Percentiles rank a stretch among this genome's conserved stretches.
These are phyloP conservation scores for Cercospora sp. DNA, from an alignment of 2,329 filamentous ascomycete species.

Conservation along the genomic window DNA sequence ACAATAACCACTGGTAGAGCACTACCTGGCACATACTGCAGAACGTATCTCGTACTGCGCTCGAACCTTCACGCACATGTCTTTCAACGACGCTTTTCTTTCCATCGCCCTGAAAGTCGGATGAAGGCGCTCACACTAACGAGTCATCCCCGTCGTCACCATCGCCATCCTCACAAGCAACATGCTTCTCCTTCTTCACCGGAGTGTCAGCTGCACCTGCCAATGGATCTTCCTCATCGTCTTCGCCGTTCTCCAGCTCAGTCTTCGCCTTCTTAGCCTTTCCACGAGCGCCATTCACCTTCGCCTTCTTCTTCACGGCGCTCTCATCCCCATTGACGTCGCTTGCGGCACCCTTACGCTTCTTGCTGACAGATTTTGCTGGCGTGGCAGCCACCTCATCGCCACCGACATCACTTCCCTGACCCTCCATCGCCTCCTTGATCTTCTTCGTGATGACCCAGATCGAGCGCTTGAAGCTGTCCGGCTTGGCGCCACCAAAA, in stretches of 20 bases:
- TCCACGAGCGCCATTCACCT: conserved; percentile 1
- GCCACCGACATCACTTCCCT: background rate
- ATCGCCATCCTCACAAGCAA: background rate
- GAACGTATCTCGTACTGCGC: background rate
- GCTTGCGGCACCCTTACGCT: conserved; percentile 19
- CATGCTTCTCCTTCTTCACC: background rate
- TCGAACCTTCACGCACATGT: background rate
- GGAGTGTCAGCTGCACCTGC: background rate
- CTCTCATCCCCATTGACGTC: conserved; percentile 12
- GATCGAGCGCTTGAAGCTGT: conserved; percentile 27
- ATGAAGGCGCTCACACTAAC: conserved; percentile 1
- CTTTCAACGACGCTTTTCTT: background rate
- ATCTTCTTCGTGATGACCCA: conserved; percentile 31
- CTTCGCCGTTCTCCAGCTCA: background rate
- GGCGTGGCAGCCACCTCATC: conserved; percentile 3
- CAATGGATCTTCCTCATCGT: conserved; percentile 2
- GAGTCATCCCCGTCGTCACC: conserved; percentile 11
- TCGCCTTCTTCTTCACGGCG: conserved; percentile 10
- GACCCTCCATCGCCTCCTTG: conserved; percentile 20
- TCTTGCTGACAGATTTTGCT: conserved; percentile 16
- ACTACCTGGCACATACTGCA: background rate
- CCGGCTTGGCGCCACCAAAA: conserved; percentile 23
- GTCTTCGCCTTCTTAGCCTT: conserved; percentile 13
- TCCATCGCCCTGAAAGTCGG: background rate
- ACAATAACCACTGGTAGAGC: background rate